Evolutionary conservation across 1,284 basidiomycete genomes (phyloP), one percentile per base, ranked within the genome.

Genomic region (Wallemia hederae): DNA sequence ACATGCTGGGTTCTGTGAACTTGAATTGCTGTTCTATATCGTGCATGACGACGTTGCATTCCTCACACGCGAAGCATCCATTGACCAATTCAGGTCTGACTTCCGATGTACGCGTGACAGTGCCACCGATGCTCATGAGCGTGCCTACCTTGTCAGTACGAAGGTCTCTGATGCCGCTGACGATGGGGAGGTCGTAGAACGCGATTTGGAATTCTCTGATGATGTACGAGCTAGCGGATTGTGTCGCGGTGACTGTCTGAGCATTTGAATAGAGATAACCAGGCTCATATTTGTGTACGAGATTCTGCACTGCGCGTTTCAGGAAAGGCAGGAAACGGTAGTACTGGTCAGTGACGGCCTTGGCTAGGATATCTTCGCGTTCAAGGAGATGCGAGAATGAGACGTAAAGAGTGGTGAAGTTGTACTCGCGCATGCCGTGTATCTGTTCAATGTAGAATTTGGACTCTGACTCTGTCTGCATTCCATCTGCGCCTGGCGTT

Each of bases 11-110:
- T 85, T 91, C 94, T 24, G 94, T 99, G 71, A 97, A 98, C 71
- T 96, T 97, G 78, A 98, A 99, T 70, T 99, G 94, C 69, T 99
- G 94, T 70, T 99, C 94, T 60, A 99, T 83, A 66, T 97, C 91
- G 62, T 84, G 80, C n/a, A 96, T 82, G 7, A 83, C 74, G 34
- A 83, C 85, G 60, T 80, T 78, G 70, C 94, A 99, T 55, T 83
- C 77, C 68, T 86, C 82, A 68, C 94, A 99, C 58, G 83, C 80
- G 70, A 97, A 98, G 61, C 86, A 91, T 22, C 91, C 94, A 66
- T 79, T 90, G 19, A 97, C 75, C 56, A 99, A 73, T 72, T 99
- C 94, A 1, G 94, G 94, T 25, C 94, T 77, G 58, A 98, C 94
- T 73, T 99, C 94, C 65, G 86, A 91, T 1, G 94, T 99, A 59